Conservation (phyloP, 768 basidiomycete genomes). For the Boletus edulis region DNA sequence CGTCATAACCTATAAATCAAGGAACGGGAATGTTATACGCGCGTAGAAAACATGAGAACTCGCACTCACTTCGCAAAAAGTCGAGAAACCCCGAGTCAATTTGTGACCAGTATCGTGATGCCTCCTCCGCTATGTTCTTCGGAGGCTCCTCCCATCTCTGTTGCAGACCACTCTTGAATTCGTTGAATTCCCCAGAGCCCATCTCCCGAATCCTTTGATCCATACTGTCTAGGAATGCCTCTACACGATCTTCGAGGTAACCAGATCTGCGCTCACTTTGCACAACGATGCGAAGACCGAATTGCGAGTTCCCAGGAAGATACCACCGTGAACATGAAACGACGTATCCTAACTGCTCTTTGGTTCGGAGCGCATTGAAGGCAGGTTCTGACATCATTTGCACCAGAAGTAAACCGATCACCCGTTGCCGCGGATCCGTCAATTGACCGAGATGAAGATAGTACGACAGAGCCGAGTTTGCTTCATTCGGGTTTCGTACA, state of each 20-base stretch:
- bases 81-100: conserved; percentile 82
- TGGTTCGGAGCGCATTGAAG: conserved; percentile 87
- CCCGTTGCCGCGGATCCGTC: conserved; percentile 60
- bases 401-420: conserved; percentile 65
- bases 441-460: conserved; percentile 77
- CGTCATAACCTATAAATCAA: conserved; percentile 55
- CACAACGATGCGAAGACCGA: conserved; percentile 78
- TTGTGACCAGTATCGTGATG: conserved; percentile 60
- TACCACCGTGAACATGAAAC: conserved; percentile 62
- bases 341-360: conserved; percentile 94
- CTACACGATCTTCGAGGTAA: conserved; percentile 85
- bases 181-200: conserved; percentile 67
- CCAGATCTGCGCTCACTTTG: conserved; percentile 83
- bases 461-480: conserved; percentile 86
- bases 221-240: conserved; percentile 82
- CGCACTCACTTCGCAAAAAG: conserved; percentile 74
- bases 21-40: not conserved
- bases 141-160: conserved; percentile 80
- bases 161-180: conserved; percentile 75
- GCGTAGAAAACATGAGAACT: not conserved
- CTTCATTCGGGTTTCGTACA: conserved; percentile 80
- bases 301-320: conserved; percentile 61
- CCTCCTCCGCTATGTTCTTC: conserved; percentile 88
- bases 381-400: conserved; percentile 90
- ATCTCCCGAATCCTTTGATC: conserved; percentile 64